Conservation (phyloP, 2,329 filamentous ascomycete species). For the Fusarium falciforme region DNA sequence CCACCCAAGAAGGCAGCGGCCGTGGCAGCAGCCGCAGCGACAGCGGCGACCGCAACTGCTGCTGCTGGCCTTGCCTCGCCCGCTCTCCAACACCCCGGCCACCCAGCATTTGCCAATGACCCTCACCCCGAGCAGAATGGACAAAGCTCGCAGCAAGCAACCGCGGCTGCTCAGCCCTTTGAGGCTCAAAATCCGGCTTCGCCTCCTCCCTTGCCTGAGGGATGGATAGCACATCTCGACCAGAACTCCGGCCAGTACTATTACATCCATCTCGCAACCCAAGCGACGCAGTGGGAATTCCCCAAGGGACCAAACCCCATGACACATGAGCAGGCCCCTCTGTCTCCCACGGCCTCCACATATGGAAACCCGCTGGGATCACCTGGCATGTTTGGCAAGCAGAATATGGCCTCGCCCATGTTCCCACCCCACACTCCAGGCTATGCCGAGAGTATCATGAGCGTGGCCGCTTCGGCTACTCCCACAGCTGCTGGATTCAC, state of each 20-base stretch:
- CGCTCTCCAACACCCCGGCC: slow-evolving; percentile 70
- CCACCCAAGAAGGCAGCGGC: slow-evolving; percentile 45
- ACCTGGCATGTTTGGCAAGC: slow-evolving; percentile 68
- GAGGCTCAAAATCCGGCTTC: slow-evolving; percentile 74
- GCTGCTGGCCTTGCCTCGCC: slow-evolving; percentile 56
- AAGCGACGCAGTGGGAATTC: slow-evolving; percentile 99
- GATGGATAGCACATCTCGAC: slow-evolving; percentile 97
- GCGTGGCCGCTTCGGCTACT: slow-evolving; percentile 77
- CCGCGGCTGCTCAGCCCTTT: slow-evolving; percentile 56
- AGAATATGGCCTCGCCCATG: slow-evolving; percentile 77
- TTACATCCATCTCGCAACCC: slow-evolving; percentile 95
- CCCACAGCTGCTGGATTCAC: slow-evolving; percentile 86
- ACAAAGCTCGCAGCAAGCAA: slow-evolving; percentile 59
- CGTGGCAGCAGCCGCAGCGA: slow-evolving; percentile 15
- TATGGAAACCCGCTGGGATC: slow-evolving; percentile 81
- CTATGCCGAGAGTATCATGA: slow-evolving; percentile 88
- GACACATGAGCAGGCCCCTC: slow-evolving; percentile 81
- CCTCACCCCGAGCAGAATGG: slow-evolving; percentile 66
- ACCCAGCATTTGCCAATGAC: slow-evolving; percentile 94
- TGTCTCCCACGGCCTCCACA: slow-evolving; percentile 84
- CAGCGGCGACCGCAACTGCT: slow-evolving; percentile 36
- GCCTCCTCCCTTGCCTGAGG: slow-evolving; percentile 93
- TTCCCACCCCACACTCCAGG: slow-evolving; percentile 85
- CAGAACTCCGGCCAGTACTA: slow-evolving; percentile 98
- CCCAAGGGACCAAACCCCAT: slow-evolving; percentile 94